Conservation (phyloP, 2,329 filamentous ascomycete species). For the Colletotrichum lentis region DNA sequence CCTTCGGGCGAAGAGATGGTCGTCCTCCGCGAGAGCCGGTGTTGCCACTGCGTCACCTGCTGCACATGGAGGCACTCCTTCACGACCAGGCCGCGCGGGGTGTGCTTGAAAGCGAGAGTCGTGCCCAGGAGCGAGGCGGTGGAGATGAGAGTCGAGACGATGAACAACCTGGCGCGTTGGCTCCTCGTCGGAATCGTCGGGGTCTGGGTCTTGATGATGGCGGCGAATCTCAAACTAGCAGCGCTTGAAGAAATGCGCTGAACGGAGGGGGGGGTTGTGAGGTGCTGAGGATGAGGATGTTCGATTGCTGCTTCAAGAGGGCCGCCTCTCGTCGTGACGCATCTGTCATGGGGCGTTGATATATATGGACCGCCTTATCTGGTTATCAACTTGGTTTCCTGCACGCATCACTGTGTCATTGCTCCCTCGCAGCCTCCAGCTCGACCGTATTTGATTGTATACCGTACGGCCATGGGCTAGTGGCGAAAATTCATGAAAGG, state of each 20-base stretch:
- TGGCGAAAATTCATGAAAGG: neutral
- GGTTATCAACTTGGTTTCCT: too few relatives aligned
- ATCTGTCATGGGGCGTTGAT: too few relatives aligned
- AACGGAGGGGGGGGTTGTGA: too few relatives aligned
- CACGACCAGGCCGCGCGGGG: neutral
- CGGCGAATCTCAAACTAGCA: neutral
- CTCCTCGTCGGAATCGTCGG: neutral
- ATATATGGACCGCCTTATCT: too few relatives aligned
- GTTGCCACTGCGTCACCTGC: neutral
- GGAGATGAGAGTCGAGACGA: too few relatives aligned
- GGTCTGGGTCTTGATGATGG: slow-evolving; percentile 2
- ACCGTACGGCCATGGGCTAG: neutral
- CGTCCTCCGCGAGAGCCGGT: neutral
- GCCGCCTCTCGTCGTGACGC: too few relatives aligned
- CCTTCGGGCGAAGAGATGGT: neutral
- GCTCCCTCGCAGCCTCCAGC: neutral
- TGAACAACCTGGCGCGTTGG: neutral
- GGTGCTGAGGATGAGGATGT: too few relatives aligned
- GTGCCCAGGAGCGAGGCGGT: neutral
- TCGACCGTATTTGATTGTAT: too few relatives aligned
- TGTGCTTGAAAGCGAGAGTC: neutral
- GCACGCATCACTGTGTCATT: too few relatives aligned
- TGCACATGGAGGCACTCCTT: neutral
- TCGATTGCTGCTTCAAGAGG: too few relatives aligned
- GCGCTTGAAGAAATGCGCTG: neutral